Evolutionary conservation across 345 rosid species (phyloP).

Genomic region (Gossypium ekmanianum): DNA sequence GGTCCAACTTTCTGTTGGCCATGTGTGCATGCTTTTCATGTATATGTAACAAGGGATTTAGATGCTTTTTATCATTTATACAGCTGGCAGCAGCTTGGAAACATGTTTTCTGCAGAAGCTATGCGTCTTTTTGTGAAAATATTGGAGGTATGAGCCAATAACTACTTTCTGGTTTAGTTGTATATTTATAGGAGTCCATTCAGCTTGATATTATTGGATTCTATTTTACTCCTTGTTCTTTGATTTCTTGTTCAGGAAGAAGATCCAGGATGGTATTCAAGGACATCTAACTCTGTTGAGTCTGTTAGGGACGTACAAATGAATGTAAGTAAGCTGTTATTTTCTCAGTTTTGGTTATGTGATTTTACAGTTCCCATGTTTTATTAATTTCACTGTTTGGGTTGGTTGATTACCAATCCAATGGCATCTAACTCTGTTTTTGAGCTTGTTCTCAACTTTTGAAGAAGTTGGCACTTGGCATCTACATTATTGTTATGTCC

Average conservation of each 20-base stretch:
- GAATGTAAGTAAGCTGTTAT: conserved; percentile 51
- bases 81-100: conserved; percentile 97
- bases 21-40: not conserved
- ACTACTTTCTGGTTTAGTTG: conserved; percentile 16
- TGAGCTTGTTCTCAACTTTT: conserved; percentile 12
- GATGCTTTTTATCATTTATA: conserved; percentile 17
- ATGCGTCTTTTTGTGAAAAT: conserved; percentile 99
- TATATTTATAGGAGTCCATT: not conserved
- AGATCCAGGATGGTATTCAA: conserved; percentile 95
- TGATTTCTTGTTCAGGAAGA: conserved; percentile 62
- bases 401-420: not conserved
- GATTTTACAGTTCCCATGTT: not conserved
- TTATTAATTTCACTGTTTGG: not conserved
- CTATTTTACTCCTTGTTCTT: conserved; percentile 4
- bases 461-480: not conserved
- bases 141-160: conserved; percentile 63
- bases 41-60: not conserved
- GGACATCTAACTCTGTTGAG: conserved; percentile 73
- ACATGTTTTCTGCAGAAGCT: conserved; percentile 91
- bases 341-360: not conserved
- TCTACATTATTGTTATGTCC: not conserved
- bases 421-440: not conserved
- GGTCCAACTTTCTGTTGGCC: not conserved
- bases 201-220: conserved; percentile 3
- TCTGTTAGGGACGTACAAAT: conserved; percentile 63